These are phyloP conservation scores for Neurospora sublineolata DNA, from an alignment of 495 filamentous ascomycete species.

Conservation along the genomic window DNA sequence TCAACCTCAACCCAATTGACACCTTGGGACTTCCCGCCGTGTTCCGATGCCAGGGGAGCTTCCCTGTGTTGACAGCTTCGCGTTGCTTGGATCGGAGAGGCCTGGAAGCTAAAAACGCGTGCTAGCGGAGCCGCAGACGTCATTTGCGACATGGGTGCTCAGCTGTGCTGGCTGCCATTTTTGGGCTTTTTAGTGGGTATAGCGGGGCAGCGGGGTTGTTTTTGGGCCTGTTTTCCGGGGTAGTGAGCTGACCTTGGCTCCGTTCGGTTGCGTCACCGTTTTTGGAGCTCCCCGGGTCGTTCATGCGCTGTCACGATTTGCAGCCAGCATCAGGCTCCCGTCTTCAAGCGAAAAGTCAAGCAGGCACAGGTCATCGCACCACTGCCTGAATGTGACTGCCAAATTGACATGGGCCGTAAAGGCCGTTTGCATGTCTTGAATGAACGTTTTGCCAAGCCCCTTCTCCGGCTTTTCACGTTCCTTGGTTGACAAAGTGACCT, in stretches of 20 bases:
- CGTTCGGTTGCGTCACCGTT: not conserved
- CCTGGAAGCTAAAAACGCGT: not conserved
- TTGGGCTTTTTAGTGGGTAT: not conserved
- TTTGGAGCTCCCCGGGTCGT: not conserved
- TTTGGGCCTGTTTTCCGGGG: not conserved
- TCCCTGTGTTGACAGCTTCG: not conserved
- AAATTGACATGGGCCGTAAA: not conserved
- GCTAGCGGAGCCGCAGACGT: constrained; percentile 19
- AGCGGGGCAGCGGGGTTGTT: not conserved
- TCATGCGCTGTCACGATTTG: not conserved
- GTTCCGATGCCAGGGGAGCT: not conserved
- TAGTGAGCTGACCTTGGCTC: not conserved
- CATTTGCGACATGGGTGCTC: constrained; percentile 15
- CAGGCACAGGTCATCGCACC: not conserved
- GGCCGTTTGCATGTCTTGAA: not conserved
- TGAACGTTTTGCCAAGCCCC: not conserved
- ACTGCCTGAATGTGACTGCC: not conserved
- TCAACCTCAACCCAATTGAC: not conserved
- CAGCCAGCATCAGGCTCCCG: not conserved
- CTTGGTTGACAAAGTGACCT: not conserved
- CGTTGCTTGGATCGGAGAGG: not conserved
- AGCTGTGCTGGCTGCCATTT: not conserved
- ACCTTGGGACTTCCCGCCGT: not conserved
- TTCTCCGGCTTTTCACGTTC: not conserved
- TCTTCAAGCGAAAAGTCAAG: not conserved